Evolutionary conservation across 176 grass and related monocot species (phyloP).

Genomic region (Avena insularis): DNA sequence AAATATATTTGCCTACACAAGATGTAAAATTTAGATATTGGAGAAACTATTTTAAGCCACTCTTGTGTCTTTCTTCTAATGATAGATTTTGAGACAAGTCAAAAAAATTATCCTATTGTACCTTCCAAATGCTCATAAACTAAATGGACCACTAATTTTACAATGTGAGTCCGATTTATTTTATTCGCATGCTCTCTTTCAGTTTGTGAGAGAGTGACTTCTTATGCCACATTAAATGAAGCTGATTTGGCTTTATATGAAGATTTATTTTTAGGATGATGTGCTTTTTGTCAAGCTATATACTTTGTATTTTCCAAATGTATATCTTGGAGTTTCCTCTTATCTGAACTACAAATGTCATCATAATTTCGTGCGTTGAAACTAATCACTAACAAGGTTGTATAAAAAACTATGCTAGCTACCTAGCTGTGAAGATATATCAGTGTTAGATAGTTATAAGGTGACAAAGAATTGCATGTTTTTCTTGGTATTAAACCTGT

Average conservation of each 20-base stretch:
- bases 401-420: conserved; percentile 62
- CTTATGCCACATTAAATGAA: neutral
- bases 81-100: neutral
- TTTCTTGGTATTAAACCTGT: conserved; percentile 60
- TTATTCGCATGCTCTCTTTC: neutral
- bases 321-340: conserved; percentile 25
- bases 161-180: neutral
- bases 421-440: too few relatives aligned
- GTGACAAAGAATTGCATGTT: conserved; percentile 71
- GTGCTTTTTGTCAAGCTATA: neutral
- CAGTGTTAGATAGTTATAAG: too few relatives aligned
- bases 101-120: neutral
- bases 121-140: neutral
- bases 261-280: neutral
- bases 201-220: neutral
- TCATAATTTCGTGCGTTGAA: conserved; percentile 60
- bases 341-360: conserved; percentile 70
- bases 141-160: neutral
- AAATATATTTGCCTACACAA: neutral
- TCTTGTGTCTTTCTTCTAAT: neutral
- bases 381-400: conserved; percentile 67
- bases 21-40: neutral
- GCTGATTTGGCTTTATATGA: neutral
- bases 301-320: conserved; percentile 9
- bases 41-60: neutral